Conservation (phyloP, 768 basidiomycete genomes). For the Trametes elegans region DNA sequence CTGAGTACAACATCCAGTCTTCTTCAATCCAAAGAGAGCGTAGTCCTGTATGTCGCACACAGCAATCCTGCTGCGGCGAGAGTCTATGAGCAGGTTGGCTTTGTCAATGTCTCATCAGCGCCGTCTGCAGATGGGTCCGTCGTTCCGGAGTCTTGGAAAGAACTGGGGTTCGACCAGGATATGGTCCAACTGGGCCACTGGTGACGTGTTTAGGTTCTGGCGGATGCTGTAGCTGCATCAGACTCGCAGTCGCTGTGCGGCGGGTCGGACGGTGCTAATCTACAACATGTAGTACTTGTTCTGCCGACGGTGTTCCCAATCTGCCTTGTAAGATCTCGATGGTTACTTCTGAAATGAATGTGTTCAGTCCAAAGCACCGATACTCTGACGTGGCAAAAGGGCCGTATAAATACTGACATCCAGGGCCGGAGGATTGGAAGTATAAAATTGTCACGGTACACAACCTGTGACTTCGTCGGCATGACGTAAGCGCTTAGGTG, state of each 20-base stretch:
- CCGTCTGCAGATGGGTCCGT: conserved; percentile 30
- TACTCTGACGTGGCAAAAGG: too few relatives aligned
- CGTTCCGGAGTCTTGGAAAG: conserved; percentile 57
- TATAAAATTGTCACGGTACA: too few relatives aligned
- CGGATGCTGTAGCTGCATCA: neutral
- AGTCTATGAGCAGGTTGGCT: conserved; percentile 67
- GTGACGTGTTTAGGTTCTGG: conserved; percentile 36
- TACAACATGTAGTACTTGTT: too few relatives aligned
- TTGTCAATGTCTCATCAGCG: conserved; percentile 44
- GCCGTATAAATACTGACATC: too few relatives aligned
- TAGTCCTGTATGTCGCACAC: conserved; percentile 69
- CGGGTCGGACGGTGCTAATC: too few relatives aligned
- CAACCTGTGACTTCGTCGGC: too few relatives aligned
- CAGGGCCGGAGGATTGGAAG: too few relatives aligned
- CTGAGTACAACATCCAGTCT: conserved; percentile 24
- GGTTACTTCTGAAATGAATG: too few relatives aligned
- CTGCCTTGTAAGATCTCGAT: too few relatives aligned
- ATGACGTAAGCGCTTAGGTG: too few relatives aligned
- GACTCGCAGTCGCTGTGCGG: neutral
- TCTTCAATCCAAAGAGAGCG: conserved; percentile 39
- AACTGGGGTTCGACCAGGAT: conserved; percentile 56
- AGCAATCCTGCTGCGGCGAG: conserved; percentile 49
- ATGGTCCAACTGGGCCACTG: conserved; percentile 61
- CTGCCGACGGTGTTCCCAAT: too few relatives aligned
- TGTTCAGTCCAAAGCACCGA: too few relatives aligned